Conservation (phyloP, 2,329 filamentous ascomycete species). For the Neodidymelliopsis sp. region DNA sequence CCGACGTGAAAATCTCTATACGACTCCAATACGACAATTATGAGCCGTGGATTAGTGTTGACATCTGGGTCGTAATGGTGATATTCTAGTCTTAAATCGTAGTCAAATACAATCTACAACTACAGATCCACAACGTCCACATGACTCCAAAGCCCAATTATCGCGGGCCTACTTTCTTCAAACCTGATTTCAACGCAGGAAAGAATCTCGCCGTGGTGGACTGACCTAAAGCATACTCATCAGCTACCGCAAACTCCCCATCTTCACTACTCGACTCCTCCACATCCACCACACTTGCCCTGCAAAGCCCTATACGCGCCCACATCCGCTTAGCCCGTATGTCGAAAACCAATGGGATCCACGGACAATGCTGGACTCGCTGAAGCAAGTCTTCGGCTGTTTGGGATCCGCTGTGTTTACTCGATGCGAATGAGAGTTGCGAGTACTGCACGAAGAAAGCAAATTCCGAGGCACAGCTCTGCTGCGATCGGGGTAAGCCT, state of each 20-base stretch:
- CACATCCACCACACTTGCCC: conserved; percentile 12
- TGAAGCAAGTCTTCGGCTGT: conserved; percentile 16
- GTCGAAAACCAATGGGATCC: conserved; percentile 33
- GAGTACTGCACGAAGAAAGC: conserved; percentile 32
- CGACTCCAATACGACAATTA: too few species aligned
- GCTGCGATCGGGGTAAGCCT: conserved; percentile 9
- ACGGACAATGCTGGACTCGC: conserved; percentile 19
- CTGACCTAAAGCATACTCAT: conserved; percentile 28
- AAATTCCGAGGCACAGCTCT: conserved; percentile 4
- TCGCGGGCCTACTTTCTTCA: conserved; percentile 5
- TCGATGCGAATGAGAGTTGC: conserved; percentile 14
- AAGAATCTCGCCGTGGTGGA: conserved; percentile 30
- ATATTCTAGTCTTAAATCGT: too few species aligned
- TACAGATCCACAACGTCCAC: too few species aligned
- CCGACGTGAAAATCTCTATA: too few species aligned
- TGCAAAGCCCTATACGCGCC: conserved; percentile 28
- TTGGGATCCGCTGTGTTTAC: conserved; percentile 11
- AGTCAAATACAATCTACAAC: too few species aligned
- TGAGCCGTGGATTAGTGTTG: too few species aligned
- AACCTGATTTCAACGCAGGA: background rate
- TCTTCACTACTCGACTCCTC: conserved; percentile 23
- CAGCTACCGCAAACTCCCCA: conserved; percentile 11
- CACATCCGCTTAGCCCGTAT: conserved; percentile 26
- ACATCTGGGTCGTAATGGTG: too few species aligned
- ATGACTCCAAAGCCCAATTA: too few species aligned